Evolutionary conservation across 1,284 basidiomycete species (phyloP).

Genomic region (Moesziomyces aphidis): DNA sequence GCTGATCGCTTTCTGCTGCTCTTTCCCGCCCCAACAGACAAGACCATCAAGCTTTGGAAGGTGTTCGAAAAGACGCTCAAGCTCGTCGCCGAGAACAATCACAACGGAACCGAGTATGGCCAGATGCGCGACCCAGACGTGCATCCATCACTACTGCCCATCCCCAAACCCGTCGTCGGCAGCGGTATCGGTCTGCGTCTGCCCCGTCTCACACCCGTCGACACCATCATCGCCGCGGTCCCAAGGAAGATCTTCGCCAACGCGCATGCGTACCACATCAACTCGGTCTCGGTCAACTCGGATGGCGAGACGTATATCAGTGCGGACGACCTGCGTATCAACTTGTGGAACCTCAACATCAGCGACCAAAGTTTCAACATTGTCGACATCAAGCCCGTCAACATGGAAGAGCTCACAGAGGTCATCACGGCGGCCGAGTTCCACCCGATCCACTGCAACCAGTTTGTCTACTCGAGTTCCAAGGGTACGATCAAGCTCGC

Average conservation of each 20-base stretch:
- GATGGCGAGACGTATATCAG: constrained; percentile 99
- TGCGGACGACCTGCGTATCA: constrained; percentile 95
- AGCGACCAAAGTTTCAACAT: constrained; percentile 99
- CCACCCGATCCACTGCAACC: constrained; percentile 96
- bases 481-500: constrained; percentile 99
- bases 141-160: constrained; percentile 53
- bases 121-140: constrained; percentile 44
- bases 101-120: constrained; percentile 72
- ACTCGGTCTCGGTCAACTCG: constrained; percentile 98
- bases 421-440: constrained; percentile 99
- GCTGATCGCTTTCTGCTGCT: constrained; percentile 72
- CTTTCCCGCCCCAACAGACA: constrained; percentile 78
- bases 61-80: constrained; percentile 98
- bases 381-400: constrained; percentile 99
- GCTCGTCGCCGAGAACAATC: constrained; percentile 96
- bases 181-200: constrained; percentile 60
- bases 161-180: constrained; percentile 46
- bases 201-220: constrained; percentile 82
- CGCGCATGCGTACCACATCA: constrained; percentile 99
- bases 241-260: constrained; percentile 99
- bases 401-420: constrained; percentile 99
- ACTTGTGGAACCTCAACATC: constrained; percentile 98
- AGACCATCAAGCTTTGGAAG: constrained; percentile 99
- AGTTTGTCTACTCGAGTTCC: constrained; percentile 99
- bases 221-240: constrained; percentile 97